These are phyloP conservation scores for Mediolabrus comicus DNA, from an alignment of 108 stramenopile genomes.

Conservation along the genomic window DNA sequence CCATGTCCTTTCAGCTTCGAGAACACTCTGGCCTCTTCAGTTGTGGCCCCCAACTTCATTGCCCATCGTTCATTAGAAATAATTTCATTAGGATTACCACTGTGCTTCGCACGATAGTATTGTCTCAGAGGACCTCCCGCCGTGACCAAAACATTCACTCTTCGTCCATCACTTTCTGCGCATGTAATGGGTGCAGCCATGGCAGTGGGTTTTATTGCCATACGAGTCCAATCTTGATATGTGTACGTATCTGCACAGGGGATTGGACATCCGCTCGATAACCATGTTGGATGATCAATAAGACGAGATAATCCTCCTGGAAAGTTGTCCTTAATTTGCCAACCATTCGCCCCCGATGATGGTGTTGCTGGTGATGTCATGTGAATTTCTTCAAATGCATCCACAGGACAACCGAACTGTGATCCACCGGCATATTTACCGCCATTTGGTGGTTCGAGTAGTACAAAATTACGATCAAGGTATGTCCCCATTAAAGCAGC, in stretches of 20 bases:
- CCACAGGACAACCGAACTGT: conserved; percentile 40
- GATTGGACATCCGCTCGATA: conserved; percentile 18
- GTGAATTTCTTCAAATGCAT: conserved; percentile 6
- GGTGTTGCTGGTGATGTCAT: conserved; percentile 9
- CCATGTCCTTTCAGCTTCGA: neutral
- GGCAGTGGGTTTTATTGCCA: neutral
- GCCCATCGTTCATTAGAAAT: conserved; percentile 10
- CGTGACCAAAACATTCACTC: conserved; percentile 8
- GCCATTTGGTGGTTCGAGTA: conserved; percentile 19
- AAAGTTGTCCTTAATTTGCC: conserved; percentile 13
- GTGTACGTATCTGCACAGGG: conserved; percentile 17
- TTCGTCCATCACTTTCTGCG: conserved; percentile 8
- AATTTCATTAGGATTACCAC: neutral
- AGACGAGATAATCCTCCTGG: conserved; percentile 24
- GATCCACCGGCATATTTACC: conserved; percentile 15
- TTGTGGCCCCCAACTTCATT: conserved; percentile 10
- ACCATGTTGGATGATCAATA: conserved; percentile 33
- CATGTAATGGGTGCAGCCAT: neutral
- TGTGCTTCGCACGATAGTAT: neutral
- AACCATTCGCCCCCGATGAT: neutral
- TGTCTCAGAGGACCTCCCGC: conserved; percentile 1
- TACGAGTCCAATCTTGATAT: conserved; percentile 17
- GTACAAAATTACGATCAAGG: conserved; percentile 16
- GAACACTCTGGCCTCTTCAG: conserved; percentile 7
- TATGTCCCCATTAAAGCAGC: conserved; percentile 17